Evolutionary conservation across 140 eudicot species (phyloP).

Genomic region (Oenanthe javanica): DNA sequence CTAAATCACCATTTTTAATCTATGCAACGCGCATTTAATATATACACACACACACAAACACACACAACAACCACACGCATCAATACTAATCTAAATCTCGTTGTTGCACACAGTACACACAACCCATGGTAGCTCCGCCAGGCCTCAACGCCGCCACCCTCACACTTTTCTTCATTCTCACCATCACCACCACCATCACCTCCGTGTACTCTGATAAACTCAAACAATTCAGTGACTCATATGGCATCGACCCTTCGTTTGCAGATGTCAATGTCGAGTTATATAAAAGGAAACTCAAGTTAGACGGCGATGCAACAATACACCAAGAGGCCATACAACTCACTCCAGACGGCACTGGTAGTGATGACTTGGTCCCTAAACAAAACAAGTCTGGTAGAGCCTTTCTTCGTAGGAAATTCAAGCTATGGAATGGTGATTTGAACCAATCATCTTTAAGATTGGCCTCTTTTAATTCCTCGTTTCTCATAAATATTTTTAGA

Average conservation of each 20-base stretch:
- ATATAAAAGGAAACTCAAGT: too few species aligned
- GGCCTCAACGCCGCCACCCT: not conserved
- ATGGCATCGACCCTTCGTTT: constrained; percentile 7
- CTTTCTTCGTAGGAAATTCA: constrained; percentile 24
- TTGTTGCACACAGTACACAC: not conserved
- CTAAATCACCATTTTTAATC: too few species aligned
- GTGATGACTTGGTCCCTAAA: not conserved
- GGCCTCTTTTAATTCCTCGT: constrained; percentile 60
- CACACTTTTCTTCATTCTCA: constrained; percentile 17
- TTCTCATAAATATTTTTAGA: constrained; percentile 44
- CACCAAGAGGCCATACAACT: constrained; percentile 44
- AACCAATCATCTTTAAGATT: not conserved
- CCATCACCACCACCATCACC: constrained; percentile 2
- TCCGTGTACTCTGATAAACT: constrained; percentile 7
- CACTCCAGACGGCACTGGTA: constrained; percentile 43
- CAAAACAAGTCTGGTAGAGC: constrained; percentile 42
- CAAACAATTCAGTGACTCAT: not conserved
- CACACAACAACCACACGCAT: too few species aligned
- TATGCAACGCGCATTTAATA: too few species aligned
- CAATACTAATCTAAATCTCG: too few species aligned
- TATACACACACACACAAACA: too few species aligned
- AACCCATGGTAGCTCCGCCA: constrained; percentile 25
- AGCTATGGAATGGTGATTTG: constrained; percentile 31
- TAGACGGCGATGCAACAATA: constrained; percentile 11
- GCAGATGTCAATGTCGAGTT: too few species aligned